Evolutionary conservation across 176 grass and related monocot genomes (phyloP), one percentile per base, ranked within the genome.

Genomic region (Cenchrus americanus): DNA sequence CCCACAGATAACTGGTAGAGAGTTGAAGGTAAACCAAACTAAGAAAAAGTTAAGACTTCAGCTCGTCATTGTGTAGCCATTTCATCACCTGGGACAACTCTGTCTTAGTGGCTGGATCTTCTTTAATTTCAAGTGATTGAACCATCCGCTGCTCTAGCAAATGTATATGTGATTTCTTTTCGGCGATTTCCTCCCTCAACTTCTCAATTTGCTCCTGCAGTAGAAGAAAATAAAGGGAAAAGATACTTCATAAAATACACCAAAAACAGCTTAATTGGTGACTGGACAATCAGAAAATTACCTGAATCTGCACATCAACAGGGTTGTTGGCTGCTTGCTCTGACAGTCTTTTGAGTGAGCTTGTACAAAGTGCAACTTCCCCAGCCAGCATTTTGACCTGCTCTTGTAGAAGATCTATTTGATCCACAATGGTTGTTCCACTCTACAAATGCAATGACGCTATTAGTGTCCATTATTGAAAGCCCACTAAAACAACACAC

Each of bases 401-500:
- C 77, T 98, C 96, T 62, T 90, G 87, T 22, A 98, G 91, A 91
- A 98, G 96, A 90, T 98, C 96, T 77, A 98, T 98, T 92, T 98
- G 96, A 91, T 98, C 96, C 61, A 93, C 84, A 3, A 98, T 98
- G 78, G 96, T 95, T 80, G 89, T 90, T 88, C 96, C 96, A 65
- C 91, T 88, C 96, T 98, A 76, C 52, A 75, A 21, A 93, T 57
- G 49, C 62, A 87, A 71, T 43, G 72, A 83, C 22, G 12, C 74
- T 62, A 17, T 75, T 5, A 83, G 73, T 83, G 12, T 37, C 34
- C 34, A 37, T 37, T 37, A 37, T 4, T 26, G 82, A 77, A 82
- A 14, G 47, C 19, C 37, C 75, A 47, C 47, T 53, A 70, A 87
- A 70, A 77, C n/a, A 62, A 23, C 60, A 49, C 23, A 43, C 8